These are phyloP conservation scores for Fusarium abutilonis DNA, from an alignment of 2,329 filamentous ascomycete species.

Conservation along the genomic window DNA sequence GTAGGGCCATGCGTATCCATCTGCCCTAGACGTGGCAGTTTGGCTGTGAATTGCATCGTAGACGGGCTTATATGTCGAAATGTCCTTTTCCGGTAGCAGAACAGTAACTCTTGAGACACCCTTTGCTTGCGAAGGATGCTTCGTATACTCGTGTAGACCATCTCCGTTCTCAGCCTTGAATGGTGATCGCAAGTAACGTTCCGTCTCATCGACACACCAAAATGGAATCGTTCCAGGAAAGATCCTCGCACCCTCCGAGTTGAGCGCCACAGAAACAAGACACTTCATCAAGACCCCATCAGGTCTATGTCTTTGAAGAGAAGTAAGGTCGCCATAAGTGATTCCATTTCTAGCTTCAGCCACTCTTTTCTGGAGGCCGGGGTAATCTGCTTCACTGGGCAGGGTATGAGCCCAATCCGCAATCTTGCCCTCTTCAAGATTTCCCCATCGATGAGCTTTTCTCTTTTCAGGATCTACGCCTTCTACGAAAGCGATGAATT, in stretches of 20 bases:
- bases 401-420: constrained; percentile 71
- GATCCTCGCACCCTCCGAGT: constrained; percentile 34
- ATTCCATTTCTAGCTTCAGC: constrained; percentile 47
- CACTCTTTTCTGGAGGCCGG: constrained; percentile 51
- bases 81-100: constrained; percentile 43
- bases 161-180: constrained; percentile 42
- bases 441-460: constrained; percentile 67
- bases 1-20: constrained; percentile 32
- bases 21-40: neutral
- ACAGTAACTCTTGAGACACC: constrained; percentile 61
- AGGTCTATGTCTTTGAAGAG: constrained; percentile 63
- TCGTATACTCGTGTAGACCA: constrained; percentile 38
- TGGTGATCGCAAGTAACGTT: constrained; percentile 65
- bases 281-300: constrained; percentile 68
- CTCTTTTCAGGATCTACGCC: constrained; percentile 53
- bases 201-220: constrained; percentile 72
- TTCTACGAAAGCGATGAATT: constrained; percentile 70
- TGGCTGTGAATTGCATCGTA: constrained; percentile 46
- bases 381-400: constrained; percentile 49
- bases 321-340: constrained; percentile 59
- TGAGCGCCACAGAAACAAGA: constrained; percentile 61
- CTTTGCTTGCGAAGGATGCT: constrained; percentile 61
- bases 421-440: constrained; percentile 57
- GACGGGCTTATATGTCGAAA: constrained; percentile 31
- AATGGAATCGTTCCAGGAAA: constrained; percentile 67